Evolutionary conservation across 2,329 filamentous ascomycete genomes (phyloP).

Genomic region (Diplodia corticola): DNA sequence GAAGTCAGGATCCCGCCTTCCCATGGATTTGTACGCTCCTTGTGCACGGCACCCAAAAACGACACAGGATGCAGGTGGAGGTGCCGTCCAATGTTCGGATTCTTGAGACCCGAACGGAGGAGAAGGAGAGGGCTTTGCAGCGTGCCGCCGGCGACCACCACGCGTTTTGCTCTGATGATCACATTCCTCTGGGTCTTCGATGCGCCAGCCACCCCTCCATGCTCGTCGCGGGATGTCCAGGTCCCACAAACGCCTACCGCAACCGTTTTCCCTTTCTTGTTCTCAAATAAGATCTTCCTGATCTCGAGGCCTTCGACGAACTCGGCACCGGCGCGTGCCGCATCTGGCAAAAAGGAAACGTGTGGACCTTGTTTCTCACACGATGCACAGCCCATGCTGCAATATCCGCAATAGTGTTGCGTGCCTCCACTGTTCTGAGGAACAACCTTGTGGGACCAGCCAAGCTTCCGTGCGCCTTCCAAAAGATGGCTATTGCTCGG

Average conservation of each 20-base stretch:
- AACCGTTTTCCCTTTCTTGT: conserved; percentile 52
- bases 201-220: conserved; percentile 58
- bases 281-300: conserved; percentile 68
- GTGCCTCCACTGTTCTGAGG: conserved; percentile 77
- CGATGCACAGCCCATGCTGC: conserved; percentile 60
- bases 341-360: conserved; percentile 76
- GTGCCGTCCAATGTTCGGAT: conserved; percentile 78
- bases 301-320: conserved; percentile 84
- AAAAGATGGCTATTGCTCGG: conserved; percentile 70
- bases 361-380: conserved; percentile 77
- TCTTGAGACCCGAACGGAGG: conserved; percentile 75
- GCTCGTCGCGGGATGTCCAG: conserved; percentile 71
- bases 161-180: conserved; percentile 73
- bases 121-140: conserved; percentile 77
- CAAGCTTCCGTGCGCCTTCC: conserved; percentile 71
- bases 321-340: conserved; percentile 70
- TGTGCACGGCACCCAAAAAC: conserved; percentile 60
- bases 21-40: conserved; percentile 64
- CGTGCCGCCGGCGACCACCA: conserved; percentile 75
- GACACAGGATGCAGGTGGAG: conserved; percentile 76
- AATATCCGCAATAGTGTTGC: conserved; percentile 71
- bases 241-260: conserved; percentile 71
- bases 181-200: conserved; percentile 60
- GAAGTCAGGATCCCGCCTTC: conserved; percentile 77
- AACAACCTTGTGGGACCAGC: conserved; percentile 67